Base-by-base conservation (phyloP, 257 asterid genomes). In the Hygrophila difformis region DNA sequence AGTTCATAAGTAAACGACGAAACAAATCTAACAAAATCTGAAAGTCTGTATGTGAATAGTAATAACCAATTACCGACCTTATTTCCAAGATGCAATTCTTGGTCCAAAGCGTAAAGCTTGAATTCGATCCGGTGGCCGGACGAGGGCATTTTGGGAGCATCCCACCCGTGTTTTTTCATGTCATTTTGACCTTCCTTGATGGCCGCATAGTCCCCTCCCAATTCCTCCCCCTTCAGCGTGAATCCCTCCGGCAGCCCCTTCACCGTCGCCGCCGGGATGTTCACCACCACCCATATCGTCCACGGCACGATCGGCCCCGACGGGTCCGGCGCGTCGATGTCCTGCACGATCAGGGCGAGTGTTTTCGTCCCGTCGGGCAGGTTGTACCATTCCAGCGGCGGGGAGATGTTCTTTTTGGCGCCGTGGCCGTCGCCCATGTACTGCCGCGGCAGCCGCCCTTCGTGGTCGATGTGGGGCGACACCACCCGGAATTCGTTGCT, bases 231-330 rank as follows among this genome's bases (percentile, higher is more conserved):
- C 54, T 62, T 63, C 5, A 81, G 79, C 20, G 95, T 84, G 39
- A 88, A 79, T 1, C 91, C 95, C 68, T 84, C 97, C 37, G 94
- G 94, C 69, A 84, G 51, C 20, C 93, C 87, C 64, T 84, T 84
- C 62, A 81, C 2, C 10, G 89, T 56, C 14, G 85, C n/a, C n/a
- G n/a, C 75, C 0, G 95, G 93, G 16, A 88, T 81, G 39, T 84
- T 74, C 2, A 56, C 74, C 2, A 79, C 78, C 68, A 81, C 97
- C 97, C 97, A 88, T 1, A 67, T 60, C 12, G 75, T 62, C 47
- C 65, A 88, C 11, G 94, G 89, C 34, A 69, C 69, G 23, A 46
- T 6, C 2, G 97, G 94, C 8, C 71, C 68, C 0, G 53, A 59
- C 2, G 89, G 94, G 4, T 86, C 94, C 8, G 88, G 83, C 1